Evolutionary conservation across 2,329 filamentous ascomycete genomes (phyloP).

Genomic region (Aureobasidium sp.): DNA sequence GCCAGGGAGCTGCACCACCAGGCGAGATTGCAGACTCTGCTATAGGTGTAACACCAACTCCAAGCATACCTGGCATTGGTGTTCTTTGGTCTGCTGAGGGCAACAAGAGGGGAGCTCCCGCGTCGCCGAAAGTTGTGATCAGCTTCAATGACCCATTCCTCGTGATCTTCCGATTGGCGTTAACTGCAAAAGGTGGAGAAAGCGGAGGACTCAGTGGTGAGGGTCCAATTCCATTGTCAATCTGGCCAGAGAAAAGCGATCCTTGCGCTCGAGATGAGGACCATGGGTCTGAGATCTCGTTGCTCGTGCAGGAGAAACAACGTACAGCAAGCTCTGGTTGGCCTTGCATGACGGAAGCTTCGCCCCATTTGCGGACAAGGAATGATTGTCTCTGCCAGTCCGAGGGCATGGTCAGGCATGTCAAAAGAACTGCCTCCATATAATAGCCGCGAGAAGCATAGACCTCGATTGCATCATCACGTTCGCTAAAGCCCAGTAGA

Average conservation of each 20-base stretch:
- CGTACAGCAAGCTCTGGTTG: slow-evolving; percentile 86
- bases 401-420: slow-evolving; percentile 70
- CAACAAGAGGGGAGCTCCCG: slow-evolving; percentile 56
- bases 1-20: slow-evolving; percentile 43
- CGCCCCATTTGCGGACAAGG: slow-evolving; percentile 90
- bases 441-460: slow-evolving; percentile 87
- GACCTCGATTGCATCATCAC: slow-evolving; percentile 91
- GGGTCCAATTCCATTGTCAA: slow-evolving; percentile 31
- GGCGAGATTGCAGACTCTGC: slow-evolving; percentile 62
- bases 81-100: slow-evolving; percentile 43
- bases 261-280: slow-evolving; percentile 71
- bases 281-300: slow-evolving; percentile 82
- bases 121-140: slow-evolving; percentile 78
- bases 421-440: slow-evolving; percentile 87
- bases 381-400: slow-evolving; percentile 90
- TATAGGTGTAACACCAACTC: slow-evolving; percentile 77
- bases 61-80: slow-evolving; percentile 54
- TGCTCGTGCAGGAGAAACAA: slow-evolving; percentile 85
- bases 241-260: slow-evolving; percentile 50
- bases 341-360: slow-evolving; percentile 77
- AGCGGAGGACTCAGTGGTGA: slow-evolving; percentile 57
- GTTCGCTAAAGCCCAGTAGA: slow-evolving; percentile 83
- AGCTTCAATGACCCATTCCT: slow-evolving; percentile 83
- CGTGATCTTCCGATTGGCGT: slow-evolving; percentile 50
- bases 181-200: slow-evolving; percentile 60